Evolutionary conservation across 1,139 yeast genomes (phyloP), one percentile per base, ranked within the genome.

Genomic region (Lodderomyces oxycetoniae): DNA sequence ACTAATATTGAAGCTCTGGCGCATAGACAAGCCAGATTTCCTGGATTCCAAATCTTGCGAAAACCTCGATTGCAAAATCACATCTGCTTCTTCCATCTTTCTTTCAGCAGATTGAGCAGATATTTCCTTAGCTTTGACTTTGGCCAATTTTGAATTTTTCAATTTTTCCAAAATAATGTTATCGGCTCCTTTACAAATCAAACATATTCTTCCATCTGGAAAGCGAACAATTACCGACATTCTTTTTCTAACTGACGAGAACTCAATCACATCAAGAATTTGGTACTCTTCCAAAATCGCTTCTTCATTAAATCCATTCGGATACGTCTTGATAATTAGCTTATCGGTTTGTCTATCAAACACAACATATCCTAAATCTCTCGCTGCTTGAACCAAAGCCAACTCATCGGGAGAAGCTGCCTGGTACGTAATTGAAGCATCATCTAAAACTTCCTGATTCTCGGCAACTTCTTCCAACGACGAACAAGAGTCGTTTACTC

Each of bases 331-430:
- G 12, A 93, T 59, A 0, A 79, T 74, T 30, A 91, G 55, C 1
- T 60, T 56, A 37, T 71, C 72, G 32, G 77, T 75, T 39, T 75
- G 75, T 37, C 86, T 75, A 40, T 86, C 88, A 41, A 67, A 71
- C 6, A 88, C 82, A 17, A 89, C 79, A 54, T 68, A 93, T 0
- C 98, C 98, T 65, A 91, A 68, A 53, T 91, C 98, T 45, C 95
- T 70, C 0, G 98, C 98, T 1, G 97, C 98, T 38, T 83, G 78
- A 2, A 91, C 91, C 27, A 91, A 65, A 0, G 99, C 98, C 35
- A 89, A 59, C 54, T 91, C 99, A 61, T 91, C 98, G 0, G 98
- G 98, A 0, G 97, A 89, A 0, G 97, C 79, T 0, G 97, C 87
- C 53, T 88, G 96, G 49, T 89, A 93, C 31, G 74, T 77, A 14